Evolutionary conservation across 2,329 filamentous ascomycete species (phyloP).

Genomic region (Tolypocladium paradoxum): DNA sequence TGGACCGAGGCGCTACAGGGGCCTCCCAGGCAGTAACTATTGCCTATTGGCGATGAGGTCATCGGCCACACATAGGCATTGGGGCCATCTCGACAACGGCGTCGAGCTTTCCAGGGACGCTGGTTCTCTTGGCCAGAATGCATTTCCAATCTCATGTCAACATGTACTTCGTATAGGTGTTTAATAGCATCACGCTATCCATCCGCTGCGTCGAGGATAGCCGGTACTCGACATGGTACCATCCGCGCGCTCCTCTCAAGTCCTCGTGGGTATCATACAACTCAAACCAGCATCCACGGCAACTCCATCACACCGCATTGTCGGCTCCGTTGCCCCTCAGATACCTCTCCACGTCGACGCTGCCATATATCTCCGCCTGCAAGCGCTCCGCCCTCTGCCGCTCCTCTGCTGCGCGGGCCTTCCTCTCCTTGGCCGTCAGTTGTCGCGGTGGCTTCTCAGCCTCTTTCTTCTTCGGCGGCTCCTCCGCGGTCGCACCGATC

Average conservation of each 20-base stretch:
- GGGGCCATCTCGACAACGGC: neutral
- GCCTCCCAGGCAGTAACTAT: too few relatives aligned
- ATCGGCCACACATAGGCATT: neutral
- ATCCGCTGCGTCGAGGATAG: neutral
- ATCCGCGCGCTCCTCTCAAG: neutral
- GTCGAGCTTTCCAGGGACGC: neutral
- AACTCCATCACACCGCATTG: neutral
- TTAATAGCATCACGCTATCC: neutral
- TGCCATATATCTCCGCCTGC: constrained; percentile 61
- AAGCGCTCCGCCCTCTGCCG: constrained; percentile 52
- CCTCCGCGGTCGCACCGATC: constrained; percentile 42
- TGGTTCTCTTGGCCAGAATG: neutral
- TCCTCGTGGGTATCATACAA: neutral
- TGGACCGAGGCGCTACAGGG: too few relatives aligned
- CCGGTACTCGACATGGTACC: neutral
- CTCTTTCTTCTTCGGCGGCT: constrained; percentile 26
- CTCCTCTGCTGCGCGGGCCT: constrained; percentile 32
- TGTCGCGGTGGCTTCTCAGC: constrained; percentile 46
- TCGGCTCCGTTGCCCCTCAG: constrained; percentile 33
- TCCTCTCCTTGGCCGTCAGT: constrained; percentile 43
- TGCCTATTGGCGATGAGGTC: too few relatives aligned
- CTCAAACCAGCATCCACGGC: neutral
- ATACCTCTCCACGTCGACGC: constrained; percentile 67
- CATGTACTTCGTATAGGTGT: too few relatives aligned
- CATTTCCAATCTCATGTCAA: neutral